Base-by-base conservation (phyloP, 2,329 filamentous ascomycete genomes). In the Hirsutella minnesotensis region DNA sequence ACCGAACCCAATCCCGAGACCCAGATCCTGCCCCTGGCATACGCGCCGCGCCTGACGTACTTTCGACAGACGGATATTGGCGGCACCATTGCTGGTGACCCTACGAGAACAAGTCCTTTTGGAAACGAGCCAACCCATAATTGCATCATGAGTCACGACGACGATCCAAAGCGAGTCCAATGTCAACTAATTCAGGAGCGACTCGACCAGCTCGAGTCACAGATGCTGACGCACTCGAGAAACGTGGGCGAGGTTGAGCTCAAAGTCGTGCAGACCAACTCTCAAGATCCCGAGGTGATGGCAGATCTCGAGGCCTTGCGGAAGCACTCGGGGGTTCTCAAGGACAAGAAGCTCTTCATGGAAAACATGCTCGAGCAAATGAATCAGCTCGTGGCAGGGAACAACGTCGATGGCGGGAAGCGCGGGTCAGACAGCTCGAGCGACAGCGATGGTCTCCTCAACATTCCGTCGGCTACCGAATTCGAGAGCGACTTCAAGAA, bases 401-500 rank as follows among this genome's bases (percentile, higher is more conserved):
- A 15, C 15, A 20, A 24, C 9, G 15, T 56, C 12, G 52, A 56
- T 41, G 56, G 51, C 19, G 53, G 60, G 18, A 57, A 53, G 20
- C 45, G 51, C 10, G 50, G 49, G 12, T 61, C 68, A 3, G 61
- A 66, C 30, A 54, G 60, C 4, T 69, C 70, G 5, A 59, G 66
- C 12, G 66, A 68, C 29, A 68, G 69, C n/a, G 76, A 79, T 40
- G 72, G 75, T 33, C 73, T 37, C 9, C 41, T 83, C 42, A 80
- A 86, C 49, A 74, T 82, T 2, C 78, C 81, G 3, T 77, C 82
- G 1, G 76, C 81, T 3, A 77, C 84, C 15, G 88, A 95, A 50
- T 90, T 90, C 51, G 81, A 86, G 39, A 95, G 85, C 60, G 89
- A 96, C 58, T 98, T 95, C 69, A 92, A 94, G 59, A 98, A 98